Conservation (phyloP, 805 yeast species). For the Lipomyces spencermartinsiae region DNA sequence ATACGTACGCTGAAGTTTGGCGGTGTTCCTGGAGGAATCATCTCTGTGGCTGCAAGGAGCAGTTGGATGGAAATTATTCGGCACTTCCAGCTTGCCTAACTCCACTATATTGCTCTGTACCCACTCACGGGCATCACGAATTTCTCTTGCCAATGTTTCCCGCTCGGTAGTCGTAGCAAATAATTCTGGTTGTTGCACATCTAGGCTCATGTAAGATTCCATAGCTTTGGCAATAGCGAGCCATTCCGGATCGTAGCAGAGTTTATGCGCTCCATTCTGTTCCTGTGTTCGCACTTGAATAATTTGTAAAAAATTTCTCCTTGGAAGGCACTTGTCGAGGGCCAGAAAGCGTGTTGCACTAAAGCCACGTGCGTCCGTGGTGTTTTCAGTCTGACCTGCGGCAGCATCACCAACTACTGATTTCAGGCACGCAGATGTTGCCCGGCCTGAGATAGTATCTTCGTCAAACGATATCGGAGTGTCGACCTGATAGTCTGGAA, state of each 20-base stretch:
- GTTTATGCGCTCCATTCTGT: neutral
- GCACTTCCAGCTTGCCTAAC: constrained; percentile 41
- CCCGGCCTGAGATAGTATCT: neutral
- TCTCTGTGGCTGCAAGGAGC: constrained; percentile 25
- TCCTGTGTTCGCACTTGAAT: constrained; percentile 38
- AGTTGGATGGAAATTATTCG: constrained; percentile 41
- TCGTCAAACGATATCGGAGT: neutral
- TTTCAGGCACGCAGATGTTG: neutral
- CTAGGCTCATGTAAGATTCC: constrained; percentile 36
- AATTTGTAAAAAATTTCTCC: constrained; percentile 62
- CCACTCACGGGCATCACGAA: constrained; percentile 43
- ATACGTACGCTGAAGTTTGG: constrained; percentile 8
- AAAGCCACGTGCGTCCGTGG: constrained; percentile 7
- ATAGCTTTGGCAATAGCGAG: constrained; percentile 45
- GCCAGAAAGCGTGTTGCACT: constrained; percentile 66
- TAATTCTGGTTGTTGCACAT: constrained; percentile 13
- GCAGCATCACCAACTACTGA: neutral
- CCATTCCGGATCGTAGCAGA: constrained; percentile 49
- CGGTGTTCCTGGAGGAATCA: neutral
- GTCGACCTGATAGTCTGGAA: neutral
- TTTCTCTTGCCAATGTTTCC: constrained; percentile 21
- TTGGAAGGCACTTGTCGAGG: constrained; percentile 81
- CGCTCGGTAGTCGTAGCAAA: constrained; percentile 19
- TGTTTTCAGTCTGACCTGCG: neutral
- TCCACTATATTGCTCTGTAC: constrained; percentile 42